These are phyloP conservation scores for Fraxinus xanthoxyloides DNA, from an alignment of 305 asterid species.

Conservation along the genomic window DNA sequence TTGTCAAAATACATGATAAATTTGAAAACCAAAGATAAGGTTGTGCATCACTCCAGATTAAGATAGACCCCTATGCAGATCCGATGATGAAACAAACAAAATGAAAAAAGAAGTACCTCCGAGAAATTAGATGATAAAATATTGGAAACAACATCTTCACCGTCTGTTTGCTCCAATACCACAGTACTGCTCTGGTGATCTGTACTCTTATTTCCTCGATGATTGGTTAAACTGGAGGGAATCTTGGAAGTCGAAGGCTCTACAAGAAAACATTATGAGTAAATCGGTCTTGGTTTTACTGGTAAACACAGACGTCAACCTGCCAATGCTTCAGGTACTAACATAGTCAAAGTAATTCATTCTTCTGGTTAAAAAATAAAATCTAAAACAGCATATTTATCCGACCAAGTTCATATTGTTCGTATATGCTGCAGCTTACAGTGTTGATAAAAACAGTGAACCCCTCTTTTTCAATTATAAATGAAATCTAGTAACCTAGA, in stretches of 20 bases:
- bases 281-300: constrained; percentile 1
- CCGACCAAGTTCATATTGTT: background rate
- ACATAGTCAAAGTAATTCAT: background rate
- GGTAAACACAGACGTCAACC: constrained; percentile 13
- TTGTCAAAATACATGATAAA: background rate
- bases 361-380: background rate
- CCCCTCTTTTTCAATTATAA: background rate
- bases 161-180: constrained; percentile 38
- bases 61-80: background rate
- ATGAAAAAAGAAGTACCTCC: constrained; percentile 43
- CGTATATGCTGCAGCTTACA: background rate
- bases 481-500: background rate
- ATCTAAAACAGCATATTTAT: background rate
- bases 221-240: constrained; percentile 24
- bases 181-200: constrained; percentile 21
- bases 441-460: background rate
- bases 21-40: background rate
- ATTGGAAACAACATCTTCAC: constrained; percentile 50
- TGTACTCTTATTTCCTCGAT: constrained; percentile 23
- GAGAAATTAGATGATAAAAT: constrained; percentile 61
- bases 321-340: background rate
- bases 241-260: constrained; percentile 64
- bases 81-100: background rate
- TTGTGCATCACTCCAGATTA: background rate
- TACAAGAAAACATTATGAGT: constrained; percentile 28